phyloP scores from a whole-genome alignment of 202 grass and related monocot species.

The Digitaria exilis region DNA sequence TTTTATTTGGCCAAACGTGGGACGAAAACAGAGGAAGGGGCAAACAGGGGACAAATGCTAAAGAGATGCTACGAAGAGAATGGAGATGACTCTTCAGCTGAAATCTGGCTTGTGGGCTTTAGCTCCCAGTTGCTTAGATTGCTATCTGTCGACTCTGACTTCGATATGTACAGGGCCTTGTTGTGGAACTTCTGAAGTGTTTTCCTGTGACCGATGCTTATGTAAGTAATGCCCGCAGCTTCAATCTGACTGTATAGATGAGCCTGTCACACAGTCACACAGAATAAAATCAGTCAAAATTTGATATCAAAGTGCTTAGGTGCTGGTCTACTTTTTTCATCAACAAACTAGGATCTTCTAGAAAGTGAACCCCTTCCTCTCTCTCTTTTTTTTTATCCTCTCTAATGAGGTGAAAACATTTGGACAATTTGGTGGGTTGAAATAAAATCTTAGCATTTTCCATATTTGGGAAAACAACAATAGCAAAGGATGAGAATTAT shows the following conservation, averaged over 20 bases:
- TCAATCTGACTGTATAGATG: constrained; percentile 89
- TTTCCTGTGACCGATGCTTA: constrained; percentile 86
- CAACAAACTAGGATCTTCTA: background rate
- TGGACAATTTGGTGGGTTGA: background rate
- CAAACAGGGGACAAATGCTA: background rate
- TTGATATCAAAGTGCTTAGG: background rate
- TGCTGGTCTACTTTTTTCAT: background rate
- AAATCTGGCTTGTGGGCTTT: constrained; percentile 44
- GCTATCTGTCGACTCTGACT: constrained; percentile 42
- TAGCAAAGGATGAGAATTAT: background rate
- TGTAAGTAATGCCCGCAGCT: constrained; percentile 88
- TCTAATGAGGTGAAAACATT: background rate
- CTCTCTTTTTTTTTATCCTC: background rate
- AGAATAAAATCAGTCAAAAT: constrained; percentile 19
- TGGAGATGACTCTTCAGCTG: constrained; percentile 53
- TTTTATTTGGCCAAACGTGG: background rate
- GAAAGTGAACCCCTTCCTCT: background rate
- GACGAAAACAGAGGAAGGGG: constrained; percentile 16
- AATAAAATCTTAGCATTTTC: background rate
- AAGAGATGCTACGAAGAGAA: constrained; percentile 38
- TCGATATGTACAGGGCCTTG: constrained; percentile 68
- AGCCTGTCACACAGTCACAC: constrained; percentile 44
- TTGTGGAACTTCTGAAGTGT: constrained; percentile 91
- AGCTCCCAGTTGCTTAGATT: constrained; percentile 58
- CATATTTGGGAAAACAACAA: background rate